These are phyloP conservation scores for Hypoxylon sp. DNA, from an alignment of 2,329 filamentous ascomycete species.

Conservation along the genomic window DNA sequence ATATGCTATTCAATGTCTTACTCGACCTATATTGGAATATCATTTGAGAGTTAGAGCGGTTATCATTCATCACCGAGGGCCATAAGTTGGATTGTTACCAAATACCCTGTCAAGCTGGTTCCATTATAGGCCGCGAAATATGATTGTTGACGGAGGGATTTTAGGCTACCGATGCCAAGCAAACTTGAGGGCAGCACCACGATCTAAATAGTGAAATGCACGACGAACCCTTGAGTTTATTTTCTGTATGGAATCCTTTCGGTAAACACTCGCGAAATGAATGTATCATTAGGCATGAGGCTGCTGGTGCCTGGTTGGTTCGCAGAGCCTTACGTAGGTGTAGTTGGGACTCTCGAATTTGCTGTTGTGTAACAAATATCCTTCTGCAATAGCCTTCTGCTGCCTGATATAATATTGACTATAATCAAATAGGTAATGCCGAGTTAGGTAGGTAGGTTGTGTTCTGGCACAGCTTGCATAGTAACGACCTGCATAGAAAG, in stretches of 20 bases:
- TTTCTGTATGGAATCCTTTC: slow-evolving; percentile 17
- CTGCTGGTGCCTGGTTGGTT: slow-evolving; percentile 34
- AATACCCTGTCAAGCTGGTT: background rate
- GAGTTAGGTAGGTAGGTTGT: slow-evolving; percentile 14
- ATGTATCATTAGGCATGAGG: slow-evolving; percentile 30
- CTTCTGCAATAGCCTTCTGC: slow-evolving; percentile 35
- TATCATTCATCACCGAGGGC: background rate
- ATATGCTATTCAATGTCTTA: background rate
- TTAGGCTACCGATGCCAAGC: slow-evolving; percentile 20
- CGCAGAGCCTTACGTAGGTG: slow-evolving; percentile 25
- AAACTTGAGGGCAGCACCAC: slow-evolving; percentile 19
- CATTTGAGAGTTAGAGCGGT: background rate
- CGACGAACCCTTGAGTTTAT: slow-evolving; percentile 4
- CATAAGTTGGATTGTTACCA: background rate
- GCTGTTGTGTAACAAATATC: slow-evolving; percentile 36
- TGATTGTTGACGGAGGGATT: slow-evolving; percentile 14
- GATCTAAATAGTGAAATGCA: slow-evolving; percentile 13
- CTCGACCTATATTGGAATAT: background rate
- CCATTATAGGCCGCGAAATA: slow-evolving; percentile 4
- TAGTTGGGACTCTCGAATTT: slow-evolving; percentile 38
- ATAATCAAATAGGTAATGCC: slow-evolving; percentile 22
- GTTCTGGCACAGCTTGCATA: slow-evolving; percentile 21
- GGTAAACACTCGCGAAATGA: slow-evolving; percentile 32
- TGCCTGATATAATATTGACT: slow-evolving; percentile 31
- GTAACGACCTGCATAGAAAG: slow-evolving; percentile 20